Evolutionary conservation across 768 basidiomycete species (phyloP).

Genomic region (Pleurotus eryngii): DNA sequence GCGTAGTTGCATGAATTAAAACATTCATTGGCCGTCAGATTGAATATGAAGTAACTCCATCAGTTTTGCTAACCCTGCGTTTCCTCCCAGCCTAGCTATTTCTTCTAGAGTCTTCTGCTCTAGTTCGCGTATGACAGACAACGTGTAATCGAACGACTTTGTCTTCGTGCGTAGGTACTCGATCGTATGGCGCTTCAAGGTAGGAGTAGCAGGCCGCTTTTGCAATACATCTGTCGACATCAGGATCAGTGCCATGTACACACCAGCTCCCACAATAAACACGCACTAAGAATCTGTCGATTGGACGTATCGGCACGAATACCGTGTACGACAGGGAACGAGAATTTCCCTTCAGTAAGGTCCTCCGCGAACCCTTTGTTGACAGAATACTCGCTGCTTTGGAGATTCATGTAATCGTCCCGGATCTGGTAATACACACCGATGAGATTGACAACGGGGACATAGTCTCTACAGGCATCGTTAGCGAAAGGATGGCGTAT

Average conservation of each 20-base stretch:
- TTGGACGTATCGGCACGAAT: constrained; percentile 77
- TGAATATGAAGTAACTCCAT: constrained; percentile 49
- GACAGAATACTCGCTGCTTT: constrained; percentile 82
- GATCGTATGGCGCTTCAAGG: constrained; percentile 79
- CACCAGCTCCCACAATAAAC: not conserved
- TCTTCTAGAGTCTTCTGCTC: constrained; percentile 68
- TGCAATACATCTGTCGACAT: constrained; percentile 72
- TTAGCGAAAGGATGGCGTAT: not conserved
- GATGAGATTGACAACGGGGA: constrained; percentile 90
- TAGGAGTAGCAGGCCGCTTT: constrained; percentile 79
- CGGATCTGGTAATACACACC: constrained; percentile 95
- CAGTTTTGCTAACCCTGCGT: constrained; percentile 54
- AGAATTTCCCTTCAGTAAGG: constrained; percentile 95
- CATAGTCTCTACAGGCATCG: constrained; percentile 64
- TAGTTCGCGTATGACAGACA: constrained; percentile 61
- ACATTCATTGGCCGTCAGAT: too few relatives aligned
- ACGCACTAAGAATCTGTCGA: constrained; percentile 79
- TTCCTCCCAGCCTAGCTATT: constrained; percentile 75
- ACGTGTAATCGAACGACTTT: constrained; percentile 84
- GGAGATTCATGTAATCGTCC: constrained; percentile 96
- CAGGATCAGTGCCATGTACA: not conserved
- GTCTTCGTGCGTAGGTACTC: constrained; percentile 74
- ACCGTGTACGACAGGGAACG: constrained; percentile 91
- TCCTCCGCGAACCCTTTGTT: constrained; percentile 93
- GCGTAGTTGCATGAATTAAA: too few relatives aligned